A percentile compares a stretch with the other conserved stretches of the same genome.
Evolutionary conservation across 2,329 filamentous ascomycete genomes (phyloP).

Genomic region (Bertia moriformis): DNA sequence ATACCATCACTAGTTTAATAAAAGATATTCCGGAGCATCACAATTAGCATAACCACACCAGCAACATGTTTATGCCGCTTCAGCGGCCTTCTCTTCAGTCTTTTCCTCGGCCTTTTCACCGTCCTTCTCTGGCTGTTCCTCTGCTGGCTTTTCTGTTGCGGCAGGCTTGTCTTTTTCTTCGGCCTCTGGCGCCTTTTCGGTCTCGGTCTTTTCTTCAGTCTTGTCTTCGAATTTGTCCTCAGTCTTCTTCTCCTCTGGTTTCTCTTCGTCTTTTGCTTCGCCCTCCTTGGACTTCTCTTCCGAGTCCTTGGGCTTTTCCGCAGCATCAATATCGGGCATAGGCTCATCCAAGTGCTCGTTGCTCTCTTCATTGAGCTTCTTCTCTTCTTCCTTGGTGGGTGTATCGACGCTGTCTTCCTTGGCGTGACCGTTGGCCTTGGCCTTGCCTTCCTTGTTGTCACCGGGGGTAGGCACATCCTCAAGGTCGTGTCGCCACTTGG

Average conservation of each 20-base stretch:
- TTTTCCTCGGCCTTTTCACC: no score
- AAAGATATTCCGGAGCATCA: no score
- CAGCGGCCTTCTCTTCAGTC: background rate
- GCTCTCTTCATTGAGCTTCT: background rate
- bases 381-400: background rate
- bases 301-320: background rate
- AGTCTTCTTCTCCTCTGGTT: background rate
- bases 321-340: slow-evolving; percentile 1
- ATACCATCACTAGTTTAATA: no score
- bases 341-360: background rate
- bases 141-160: background rate
- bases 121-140: background rate
- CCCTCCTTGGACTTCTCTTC: background rate
- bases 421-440: slow-evolving; percentile 17
- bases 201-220: background rate
- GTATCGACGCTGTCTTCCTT: slow-evolving; percentile 30
- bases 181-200: background rate
- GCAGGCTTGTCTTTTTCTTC: background rate
- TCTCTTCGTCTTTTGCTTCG: background rate
- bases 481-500: slow-evolving; percentile 68
- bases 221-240: background rate
- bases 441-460: slow-evolving; percentile 1
- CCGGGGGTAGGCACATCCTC: slow-evolving; percentile 28
- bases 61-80: no score
- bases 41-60: no score